Base-by-base conservation (phyloP, 2,329 filamentous ascomycete genomes). In the Thielaviopsis populi region DNA sequence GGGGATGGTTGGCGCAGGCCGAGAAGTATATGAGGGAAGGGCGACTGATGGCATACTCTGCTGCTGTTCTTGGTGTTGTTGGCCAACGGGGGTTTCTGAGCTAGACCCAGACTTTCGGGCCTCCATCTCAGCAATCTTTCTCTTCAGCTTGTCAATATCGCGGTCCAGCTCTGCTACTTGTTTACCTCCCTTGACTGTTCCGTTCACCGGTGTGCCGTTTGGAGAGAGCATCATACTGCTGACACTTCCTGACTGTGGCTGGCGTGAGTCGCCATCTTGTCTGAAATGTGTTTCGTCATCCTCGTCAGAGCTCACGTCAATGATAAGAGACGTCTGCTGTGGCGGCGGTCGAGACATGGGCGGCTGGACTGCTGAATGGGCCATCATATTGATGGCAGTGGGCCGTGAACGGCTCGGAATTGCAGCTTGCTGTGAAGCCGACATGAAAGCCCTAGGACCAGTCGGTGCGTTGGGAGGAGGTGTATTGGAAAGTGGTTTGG, bases 61-160 rank as follows among this genome's bases (percentile, higher is more conserved):
- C 15, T 50, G 22, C 15, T 48, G 19, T 22, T 22, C 11, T 13
- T 24, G 46, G 2, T 22, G 42, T n/a, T 40, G 33, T 46, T 19
- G 60, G 7, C n/a, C 15, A 13, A 37, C 13, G 8, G 64, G 61
- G 2, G 65, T 63, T 15, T 42, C 50, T 22, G 58, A 58, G 3
- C 48, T 30, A n/a, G 62, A 64, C 24, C 17, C 15, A 13, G 65
- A 79, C 69, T 79, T 78, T 68, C 78, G 80, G 10, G 81, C 81
- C 70, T 84, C 81, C 17, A 79, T 79, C 68, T 83, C 78, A 1
- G 81, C 81, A 68, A 84, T 84, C 67, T 75, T 79, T 41, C 76
- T 75, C 69, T 82, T 84, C 74, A 85, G 80, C 62, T 80, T 77
- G 68, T 84, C 80, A 40, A 87, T 86, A 67, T 80, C 83, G 46